Base-by-base conservation (phyloP, 345 rosid species). In the Rhodomyrtus tomentosa region DNA sequence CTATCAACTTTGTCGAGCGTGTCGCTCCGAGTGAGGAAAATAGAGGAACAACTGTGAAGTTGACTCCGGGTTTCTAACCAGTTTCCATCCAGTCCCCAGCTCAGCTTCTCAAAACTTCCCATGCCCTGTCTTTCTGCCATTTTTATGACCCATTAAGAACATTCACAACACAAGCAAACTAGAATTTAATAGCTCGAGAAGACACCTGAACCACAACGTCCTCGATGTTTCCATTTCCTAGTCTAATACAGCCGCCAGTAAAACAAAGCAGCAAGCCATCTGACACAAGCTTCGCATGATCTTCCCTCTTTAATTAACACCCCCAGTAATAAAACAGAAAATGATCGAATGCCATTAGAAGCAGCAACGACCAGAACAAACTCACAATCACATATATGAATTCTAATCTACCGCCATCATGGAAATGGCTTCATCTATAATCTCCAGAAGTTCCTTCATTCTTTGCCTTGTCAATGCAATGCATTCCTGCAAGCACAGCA, bases 401-500 rank as follows among this genome's bases (percentile, higher is more conserved):
- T 76, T 58, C 86, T 86, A 90, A 53, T 93, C 92, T 72, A 88
- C 82, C 86, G 91, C 94, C 94, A 91, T 92, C 9, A 90, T 90
- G 45, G 93, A 90, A 87, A 90, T 84, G 62, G 92, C 92, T 82
- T 92, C 93, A 21, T 91, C 94, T 82, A 93, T 87, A 82, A 92
- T 90, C 53, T 84, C 55, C 68, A 84, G 85, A 68, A 93, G 91
- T 88, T 93, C 94, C 85, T 87, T 90, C 62, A 88, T 89, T 84
- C 95, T 93, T 83, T 92, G 94, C 88, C 90, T 88, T 20, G 96
- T 91, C 85, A 92, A 81, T 82, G 92, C 92, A 73, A 93, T 85
- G 81, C 95, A 92, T 80, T 91, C 94, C 96, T 93, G 92, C 92
- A 91, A 82, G 82, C 82, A 83, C 27, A 80, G 7, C 79, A 79